These are phyloP conservation scores for Bryoerythrophyllum caledonicum DNA, from an alignment of 225 moss, liverwort and hornwort species.

Conservation along the genomic window DNA sequence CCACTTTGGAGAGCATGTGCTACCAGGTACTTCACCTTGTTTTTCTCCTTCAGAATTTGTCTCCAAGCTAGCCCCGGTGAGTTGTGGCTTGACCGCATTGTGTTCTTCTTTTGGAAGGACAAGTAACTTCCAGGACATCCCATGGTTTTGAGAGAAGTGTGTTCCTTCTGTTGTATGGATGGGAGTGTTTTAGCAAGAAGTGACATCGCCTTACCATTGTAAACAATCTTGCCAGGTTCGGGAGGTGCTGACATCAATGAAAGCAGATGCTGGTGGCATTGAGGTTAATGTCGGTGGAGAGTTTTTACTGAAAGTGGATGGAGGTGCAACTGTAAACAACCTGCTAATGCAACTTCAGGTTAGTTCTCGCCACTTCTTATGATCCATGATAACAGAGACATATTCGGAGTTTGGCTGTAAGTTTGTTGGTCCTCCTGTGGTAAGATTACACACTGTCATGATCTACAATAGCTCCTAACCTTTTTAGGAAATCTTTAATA, in stretches of 20 bases:
- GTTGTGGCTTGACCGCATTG: constrained; percentile 9
- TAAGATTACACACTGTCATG: too few species aligned
- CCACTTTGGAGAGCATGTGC: constrained; percentile 97
- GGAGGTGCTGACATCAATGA: constrained; percentile 93
- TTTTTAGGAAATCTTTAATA: too few species aligned
- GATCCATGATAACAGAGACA: neutral
- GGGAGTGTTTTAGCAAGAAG: neutral
- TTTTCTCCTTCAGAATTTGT: too few species aligned
- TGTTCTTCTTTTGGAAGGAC: too few species aligned
- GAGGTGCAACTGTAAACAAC: constrained; percentile 84
- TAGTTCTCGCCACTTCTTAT: neutral
- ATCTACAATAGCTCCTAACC: too few species aligned
- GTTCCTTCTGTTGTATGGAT: neutral
- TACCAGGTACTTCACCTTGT: constrained; percentile 76
- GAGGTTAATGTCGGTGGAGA: constrained; percentile 58
- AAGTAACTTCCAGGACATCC: too few species aligned
- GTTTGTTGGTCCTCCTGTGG: too few species aligned
- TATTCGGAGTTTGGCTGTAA: too few species aligned
- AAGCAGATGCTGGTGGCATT: constrained; percentile 66
- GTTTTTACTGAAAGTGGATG: constrained; percentile 84
- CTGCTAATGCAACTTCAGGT: constrained; percentile 95
- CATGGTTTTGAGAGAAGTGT: too few species aligned
- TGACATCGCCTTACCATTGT: neutral
- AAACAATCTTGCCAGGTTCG: constrained; percentile 53
- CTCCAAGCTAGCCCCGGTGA: too few species aligned